Evolutionary conservation across 192 early-diverging fungal species (phyloP).

Genomic region (Oehlia diaphana): DNA sequence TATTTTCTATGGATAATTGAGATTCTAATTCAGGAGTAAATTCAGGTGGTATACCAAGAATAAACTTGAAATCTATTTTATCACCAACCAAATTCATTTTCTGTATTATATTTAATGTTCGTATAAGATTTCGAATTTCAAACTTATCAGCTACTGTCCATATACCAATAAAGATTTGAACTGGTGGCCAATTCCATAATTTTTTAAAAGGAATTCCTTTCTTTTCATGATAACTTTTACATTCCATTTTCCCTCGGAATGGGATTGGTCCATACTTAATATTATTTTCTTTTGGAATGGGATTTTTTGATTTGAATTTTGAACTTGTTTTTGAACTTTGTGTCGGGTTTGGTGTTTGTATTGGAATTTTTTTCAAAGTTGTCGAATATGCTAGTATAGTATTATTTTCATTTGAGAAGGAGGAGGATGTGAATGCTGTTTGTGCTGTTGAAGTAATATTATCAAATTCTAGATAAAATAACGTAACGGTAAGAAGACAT

Average conservation of each 20-base stretch:
- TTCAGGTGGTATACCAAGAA: conserved; percentile 27
- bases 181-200: conserved; percentile 21
- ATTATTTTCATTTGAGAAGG: no score
- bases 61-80: conserved; percentile 38
- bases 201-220: conserved; percentile 10
- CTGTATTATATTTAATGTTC: conserved; percentile 32
- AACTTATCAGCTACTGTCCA: conserved; percentile 32
- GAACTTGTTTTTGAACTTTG: not conserved
- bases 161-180: conserved; percentile 36
- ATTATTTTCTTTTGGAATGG: not conserved
- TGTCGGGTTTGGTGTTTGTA: not conserved
- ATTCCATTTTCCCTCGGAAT: conserved; percentile 8
- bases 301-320: no score
- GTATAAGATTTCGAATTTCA: conserved; percentile 33
- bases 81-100: conserved; percentile 11
- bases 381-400: no score
- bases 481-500: no score
- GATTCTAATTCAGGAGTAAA: conserved; percentile 1
- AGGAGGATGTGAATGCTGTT: no score
- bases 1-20: conserved; percentile 26
- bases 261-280: not conserved
- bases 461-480: no score
- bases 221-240: conserved; percentile 16
- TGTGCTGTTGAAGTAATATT: no score
- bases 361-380: no score